Evolutionary conservation across 2,329 filamentous ascomycete genomes (phyloP).

Genomic region (Sordariomycetes sp.): DNA sequence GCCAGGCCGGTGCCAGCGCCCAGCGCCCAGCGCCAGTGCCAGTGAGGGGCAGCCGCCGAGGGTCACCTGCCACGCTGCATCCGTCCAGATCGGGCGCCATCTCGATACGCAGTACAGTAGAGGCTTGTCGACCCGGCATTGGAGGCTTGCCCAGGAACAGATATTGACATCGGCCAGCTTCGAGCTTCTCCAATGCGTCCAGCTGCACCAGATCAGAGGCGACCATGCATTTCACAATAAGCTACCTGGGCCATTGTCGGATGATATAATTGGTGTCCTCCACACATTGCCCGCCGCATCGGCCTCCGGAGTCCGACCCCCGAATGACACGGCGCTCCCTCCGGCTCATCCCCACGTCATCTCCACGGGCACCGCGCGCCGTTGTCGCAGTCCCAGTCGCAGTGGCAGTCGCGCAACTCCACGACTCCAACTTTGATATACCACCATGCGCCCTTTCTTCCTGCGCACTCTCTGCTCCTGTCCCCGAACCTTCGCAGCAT

Average conservation of each 20-base stretch:
- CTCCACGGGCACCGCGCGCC: not conserved
- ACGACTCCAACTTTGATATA: not conserved
- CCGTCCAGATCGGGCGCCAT: no score
- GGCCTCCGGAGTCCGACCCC: constrained; percentile 2
- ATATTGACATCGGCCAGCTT: no score
- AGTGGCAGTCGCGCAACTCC: not conserved
- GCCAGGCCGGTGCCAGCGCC: no score
- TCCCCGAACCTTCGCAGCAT: not conserved
- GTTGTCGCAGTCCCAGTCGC: not conserved
- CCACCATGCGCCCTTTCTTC: constrained; percentile 1
- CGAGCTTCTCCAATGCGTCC: no score
- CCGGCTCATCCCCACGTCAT: constrained; percentile 1
- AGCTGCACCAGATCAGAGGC: no score
- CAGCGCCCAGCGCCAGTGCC: no score
- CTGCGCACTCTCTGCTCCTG: not conserved
- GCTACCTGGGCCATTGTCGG: not conserved
- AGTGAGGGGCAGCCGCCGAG: not conserved
- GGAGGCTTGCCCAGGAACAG: no score
- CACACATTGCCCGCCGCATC: not conserved
- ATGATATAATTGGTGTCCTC: no score
- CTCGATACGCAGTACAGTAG: no score
- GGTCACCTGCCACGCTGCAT: not conserved
- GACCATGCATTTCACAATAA: not conserved
- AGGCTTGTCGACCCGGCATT: no score
- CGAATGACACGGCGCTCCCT: not conserved